A percentile compares a stretch with the other conserved stretches of the same genome.
Evolutionary conservation across 2,329 filamentous ascomycete genomes (phyloP).

Genomic region (Phialophora verrucosa): DNA sequence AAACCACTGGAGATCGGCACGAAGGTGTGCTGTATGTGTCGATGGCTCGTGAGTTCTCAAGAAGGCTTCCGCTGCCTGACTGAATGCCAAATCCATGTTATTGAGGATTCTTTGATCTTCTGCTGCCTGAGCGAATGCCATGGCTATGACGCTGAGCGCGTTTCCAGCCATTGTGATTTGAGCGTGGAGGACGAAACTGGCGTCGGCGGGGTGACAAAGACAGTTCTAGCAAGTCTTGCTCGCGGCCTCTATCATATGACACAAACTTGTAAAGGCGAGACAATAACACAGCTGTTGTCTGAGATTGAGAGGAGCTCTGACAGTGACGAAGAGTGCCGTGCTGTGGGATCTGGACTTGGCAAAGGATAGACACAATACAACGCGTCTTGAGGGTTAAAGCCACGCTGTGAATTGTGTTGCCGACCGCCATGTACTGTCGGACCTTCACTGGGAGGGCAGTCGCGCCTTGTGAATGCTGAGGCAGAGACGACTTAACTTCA

Average conservation of each 20-base stretch:
- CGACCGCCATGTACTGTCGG: neutral
- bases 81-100: neutral
- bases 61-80: neutral
- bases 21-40: conserved; percentile 1
- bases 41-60: neutral
- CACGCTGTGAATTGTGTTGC: neutral
- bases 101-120: neutral
- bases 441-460: neutral
- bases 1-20: neutral
- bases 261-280: neutral
- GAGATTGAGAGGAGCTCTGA: neutral
- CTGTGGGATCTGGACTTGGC: neutral
- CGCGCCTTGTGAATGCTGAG: neutral
- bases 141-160: too few relatives aligned
- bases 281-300: neutral
- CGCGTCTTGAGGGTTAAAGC: neutral
- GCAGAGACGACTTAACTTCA: neutral
- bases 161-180: neutral
- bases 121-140: too few relatives aligned
- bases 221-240: neutral
- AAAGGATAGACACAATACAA: neutral
- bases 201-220: neutral
- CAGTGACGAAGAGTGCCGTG: too few relatives aligned
- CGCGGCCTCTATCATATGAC: neutral
- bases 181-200: neutral